phyloP scores from a whole-genome alignment of 1,284 basidiomycete species.

The Irpex sp. region DNA sequence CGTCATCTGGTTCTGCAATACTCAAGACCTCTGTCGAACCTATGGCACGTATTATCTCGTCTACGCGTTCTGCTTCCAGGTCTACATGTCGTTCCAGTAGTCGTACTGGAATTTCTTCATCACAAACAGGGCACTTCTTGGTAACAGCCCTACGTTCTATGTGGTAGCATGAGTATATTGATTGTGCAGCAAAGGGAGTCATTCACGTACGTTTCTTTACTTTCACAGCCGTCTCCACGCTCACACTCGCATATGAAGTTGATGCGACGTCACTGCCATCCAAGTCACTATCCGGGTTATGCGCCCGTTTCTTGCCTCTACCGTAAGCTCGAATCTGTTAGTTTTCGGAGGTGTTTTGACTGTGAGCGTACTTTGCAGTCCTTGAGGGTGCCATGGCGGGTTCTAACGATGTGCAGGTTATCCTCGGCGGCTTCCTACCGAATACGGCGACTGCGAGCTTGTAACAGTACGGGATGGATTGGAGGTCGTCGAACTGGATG shows the following conservation, averaged over 20 bases:
- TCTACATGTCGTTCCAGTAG: slow-evolving; percentile 58
- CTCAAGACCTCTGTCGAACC: slow-evolving; percentile 47
- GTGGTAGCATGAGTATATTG: background rate
- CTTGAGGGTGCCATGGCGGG: slow-evolving; percentile 19
- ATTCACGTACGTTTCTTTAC: slow-evolving; percentile 27
- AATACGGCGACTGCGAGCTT: background rate
- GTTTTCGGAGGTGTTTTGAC: slow-evolving; percentile 6
- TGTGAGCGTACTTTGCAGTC: slow-evolving; percentile 23
- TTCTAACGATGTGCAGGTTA: background rate
- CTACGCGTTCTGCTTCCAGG: slow-evolving; percentile 63
- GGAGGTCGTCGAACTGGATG: slow-evolving; percentile 7
- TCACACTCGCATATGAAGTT: slow-evolving; percentile 1
- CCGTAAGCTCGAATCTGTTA: slow-evolving; percentile 1
- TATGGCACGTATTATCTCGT: slow-evolving; percentile 58
- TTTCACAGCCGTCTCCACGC: slow-evolving; percentile 9
- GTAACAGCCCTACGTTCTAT: slow-evolving; percentile 73
- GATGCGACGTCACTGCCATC: slow-evolving; percentile 5
- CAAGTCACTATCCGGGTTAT: slow-evolving; percentile 5
- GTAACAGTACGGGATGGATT: slow-evolving; percentile 11
- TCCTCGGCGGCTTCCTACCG: background rate
- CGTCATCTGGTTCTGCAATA: slow-evolving; percentile 42
- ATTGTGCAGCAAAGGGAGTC: background rate
- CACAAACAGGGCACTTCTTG: slow-evolving; percentile 66
- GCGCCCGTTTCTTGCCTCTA: slow-evolving; percentile 13
- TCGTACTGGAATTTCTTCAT: slow-evolving; percentile 66